Conservation (phyloP, 129 eudicot genomes). For the Saussurea involucrata region DNA sequence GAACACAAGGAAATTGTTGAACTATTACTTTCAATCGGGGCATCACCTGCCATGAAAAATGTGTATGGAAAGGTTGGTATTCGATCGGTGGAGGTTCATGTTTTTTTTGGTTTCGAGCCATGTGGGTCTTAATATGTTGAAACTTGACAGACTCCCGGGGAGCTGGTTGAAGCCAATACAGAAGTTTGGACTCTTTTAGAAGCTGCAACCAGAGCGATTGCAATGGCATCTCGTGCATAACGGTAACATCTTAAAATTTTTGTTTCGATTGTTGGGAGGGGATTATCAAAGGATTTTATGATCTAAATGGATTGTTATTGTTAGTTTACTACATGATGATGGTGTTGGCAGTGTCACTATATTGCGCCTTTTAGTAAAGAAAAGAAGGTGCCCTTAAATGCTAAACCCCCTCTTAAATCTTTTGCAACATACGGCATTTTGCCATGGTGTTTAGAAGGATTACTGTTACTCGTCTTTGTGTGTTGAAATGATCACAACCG, state of each 20-base stretch:
- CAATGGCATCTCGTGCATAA: slow-evolving; percentile 14
- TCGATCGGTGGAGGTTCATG: background rate
- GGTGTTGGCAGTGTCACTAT: background rate
- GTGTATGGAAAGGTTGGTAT: slow-evolving; percentile 65
- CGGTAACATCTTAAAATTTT: background rate
- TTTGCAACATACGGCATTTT: background rate
- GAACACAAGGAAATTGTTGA: slow-evolving; percentile 57
- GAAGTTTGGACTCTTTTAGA: slow-evolving; percentile 56
- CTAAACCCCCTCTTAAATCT: background rate
- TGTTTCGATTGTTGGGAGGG: slow-evolving; percentile 1
- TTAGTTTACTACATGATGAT: background rate
- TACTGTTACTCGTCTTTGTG: background rate
- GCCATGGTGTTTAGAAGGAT: background rate
- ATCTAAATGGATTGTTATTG: background rate
- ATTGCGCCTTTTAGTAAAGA: background rate
- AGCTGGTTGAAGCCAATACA: slow-evolving; percentile 69
- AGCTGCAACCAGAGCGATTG: slow-evolving; percentile 28
- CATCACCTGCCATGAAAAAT: slow-evolving; percentile 63
- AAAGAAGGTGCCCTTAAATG: background rate
- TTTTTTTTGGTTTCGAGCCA: background rate
- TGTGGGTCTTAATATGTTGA: background rate
- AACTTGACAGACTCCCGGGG: slow-evolving; percentile 57
- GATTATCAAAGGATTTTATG: background rate
- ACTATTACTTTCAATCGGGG: slow-evolving; percentile 66
- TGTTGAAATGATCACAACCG: background rate